Conservation (phyloP, 768 basidiomycete species). For the Podaxis rugospora region DNA sequence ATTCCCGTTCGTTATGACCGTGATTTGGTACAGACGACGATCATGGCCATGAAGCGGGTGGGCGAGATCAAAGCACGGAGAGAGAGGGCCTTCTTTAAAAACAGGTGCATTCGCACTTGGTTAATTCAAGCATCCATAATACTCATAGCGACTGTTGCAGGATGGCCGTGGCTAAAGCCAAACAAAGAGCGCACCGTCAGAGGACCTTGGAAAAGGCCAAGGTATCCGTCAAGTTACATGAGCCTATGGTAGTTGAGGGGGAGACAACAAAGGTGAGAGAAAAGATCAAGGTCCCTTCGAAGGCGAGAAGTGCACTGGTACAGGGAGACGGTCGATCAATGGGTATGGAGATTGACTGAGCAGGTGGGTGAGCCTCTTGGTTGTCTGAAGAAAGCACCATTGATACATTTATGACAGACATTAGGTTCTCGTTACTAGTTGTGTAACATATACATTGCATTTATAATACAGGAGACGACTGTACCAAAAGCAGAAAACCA, state of each 20-base stretch:
- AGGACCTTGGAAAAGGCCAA: conserved; percentile 57
- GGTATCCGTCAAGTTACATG: conserved; percentile 57
- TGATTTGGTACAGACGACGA: conserved; percentile 85
- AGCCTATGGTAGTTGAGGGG: conserved; percentile 50
- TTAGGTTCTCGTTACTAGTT: conserved; percentile 15
- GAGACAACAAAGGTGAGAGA: conserved; percentile 39
- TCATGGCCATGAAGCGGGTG: conserved; percentile 95
- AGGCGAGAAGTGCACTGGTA: conserved; percentile 68
- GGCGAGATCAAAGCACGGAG: conserved; percentile 87
- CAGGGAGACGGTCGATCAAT: conserved; percentile 83
- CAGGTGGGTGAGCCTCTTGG: neutral
- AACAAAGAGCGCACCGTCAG: conserved; percentile 68
- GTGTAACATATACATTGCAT: conserved; percentile 12
- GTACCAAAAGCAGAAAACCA: neutral
- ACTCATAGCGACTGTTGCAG: conserved; percentile 31
- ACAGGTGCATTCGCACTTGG: conserved; percentile 45
- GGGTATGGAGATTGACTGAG: conserved; percentile 85
- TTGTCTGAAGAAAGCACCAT: neutral
- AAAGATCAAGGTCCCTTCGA: conserved; percentile 72
- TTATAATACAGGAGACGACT: conserved; percentile 7
- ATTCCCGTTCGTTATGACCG: conserved; percentile 96
- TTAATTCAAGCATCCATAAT: neutral
- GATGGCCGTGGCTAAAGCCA: conserved; percentile 81
- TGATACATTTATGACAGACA: conserved; percentile 4
- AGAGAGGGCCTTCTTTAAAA: conserved; percentile 96